Conservation (phyloP, 1,139 yeast species). For the Spencermartinsiella ligniputridi region DNA sequence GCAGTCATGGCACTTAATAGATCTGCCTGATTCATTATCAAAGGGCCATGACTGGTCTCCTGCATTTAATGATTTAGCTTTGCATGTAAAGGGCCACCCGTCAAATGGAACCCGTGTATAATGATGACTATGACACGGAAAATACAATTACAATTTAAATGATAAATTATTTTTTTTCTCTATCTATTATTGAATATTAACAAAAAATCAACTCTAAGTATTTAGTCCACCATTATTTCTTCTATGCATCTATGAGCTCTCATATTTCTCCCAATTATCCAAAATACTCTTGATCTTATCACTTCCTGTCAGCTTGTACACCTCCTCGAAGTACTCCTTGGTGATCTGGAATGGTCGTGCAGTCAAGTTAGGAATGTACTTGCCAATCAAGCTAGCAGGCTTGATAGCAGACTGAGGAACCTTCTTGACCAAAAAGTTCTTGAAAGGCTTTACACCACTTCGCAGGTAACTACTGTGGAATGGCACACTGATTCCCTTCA, state of each 20-base stretch:
- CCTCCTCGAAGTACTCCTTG: conserved; percentile 95
- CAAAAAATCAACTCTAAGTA: background rate
- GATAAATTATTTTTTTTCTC: too few relatives aligned
- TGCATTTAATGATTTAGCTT: conserved; percentile 35
- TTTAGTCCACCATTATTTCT: conserved; percentile 2
- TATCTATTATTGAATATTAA: too few relatives aligned
- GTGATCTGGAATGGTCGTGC: conserved; percentile 96
- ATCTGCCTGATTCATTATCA: conserved; percentile 21
- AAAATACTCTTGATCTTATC: conserved; percentile 84
- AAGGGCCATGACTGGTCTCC: conserved; percentile 30
- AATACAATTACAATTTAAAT: too few relatives aligned
- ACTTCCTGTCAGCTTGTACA: conserved; percentile 83
- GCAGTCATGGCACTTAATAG: conserved; percentile 15
- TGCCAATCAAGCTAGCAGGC: conserved; percentile 87
- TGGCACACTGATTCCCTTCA: conserved; percentile 97
- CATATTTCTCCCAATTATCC: conserved; percentile 93
- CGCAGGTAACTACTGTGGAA: conserved; percentile 97
- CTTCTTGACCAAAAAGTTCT: conserved; percentile 94
- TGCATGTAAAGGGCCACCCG: conserved; percentile 23
- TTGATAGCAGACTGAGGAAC: conserved; percentile 92
- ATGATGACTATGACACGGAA: too few relatives aligned
- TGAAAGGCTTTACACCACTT: conserved; percentile 98
- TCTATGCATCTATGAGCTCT: conserved; percentile 14
- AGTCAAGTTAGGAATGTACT: conserved; percentile 97
- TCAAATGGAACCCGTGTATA: too few relatives aligned